Conservation (phyloP, 192 early-diverging fungal genomes). For the Entomortierella parvispora region DNA sequence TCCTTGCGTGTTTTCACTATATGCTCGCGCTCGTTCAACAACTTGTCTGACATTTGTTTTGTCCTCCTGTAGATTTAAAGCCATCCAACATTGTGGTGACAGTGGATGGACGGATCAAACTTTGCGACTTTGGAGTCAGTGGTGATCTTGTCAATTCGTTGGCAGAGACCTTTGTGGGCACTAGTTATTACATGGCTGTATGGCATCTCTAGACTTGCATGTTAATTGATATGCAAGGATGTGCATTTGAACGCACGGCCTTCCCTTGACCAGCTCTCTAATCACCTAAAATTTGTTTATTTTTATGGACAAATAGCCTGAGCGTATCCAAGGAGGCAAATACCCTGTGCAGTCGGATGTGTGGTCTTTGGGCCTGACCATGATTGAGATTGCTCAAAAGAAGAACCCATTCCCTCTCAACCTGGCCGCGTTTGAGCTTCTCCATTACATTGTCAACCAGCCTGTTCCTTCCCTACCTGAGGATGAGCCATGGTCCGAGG, state of each 20-base stretch:
- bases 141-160: conserved; percentile 89
- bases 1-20: not conserved
- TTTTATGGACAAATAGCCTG: conserved; percentile 71
- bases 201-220: conserved; percentile 15
- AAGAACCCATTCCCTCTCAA: conserved; percentile 91
- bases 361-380: conserved; percentile 95
- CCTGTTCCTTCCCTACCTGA: conserved; percentile 80
- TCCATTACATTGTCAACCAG: conserved; percentile 92
- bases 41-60: too few relatives aligned
- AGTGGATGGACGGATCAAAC: conserved; percentile 88
- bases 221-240: too few relatives aligned
- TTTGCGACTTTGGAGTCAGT: conserved; percentile 98
- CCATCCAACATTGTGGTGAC: conserved; percentile 98
- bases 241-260: too few relatives aligned
- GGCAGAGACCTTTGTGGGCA: conserved; percentile 96
- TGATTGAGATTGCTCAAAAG: conserved; percentile 94
- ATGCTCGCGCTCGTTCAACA: not conserved
- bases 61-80: conserved; percentile 82
- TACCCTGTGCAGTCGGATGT: conserved; percentile 94
- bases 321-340: conserved; percentile 90
- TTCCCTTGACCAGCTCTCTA: too few relatives aligned
- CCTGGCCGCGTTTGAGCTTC: conserved; percentile 89
- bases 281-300: not conserved
- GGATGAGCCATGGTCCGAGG: conserved; percentile 66
- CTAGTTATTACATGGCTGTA: conserved; percentile 96